phyloP scores from a whole-genome alignment of 192 early-diverging fungal species.

The Globomyces pollinis-pini region DNA sequence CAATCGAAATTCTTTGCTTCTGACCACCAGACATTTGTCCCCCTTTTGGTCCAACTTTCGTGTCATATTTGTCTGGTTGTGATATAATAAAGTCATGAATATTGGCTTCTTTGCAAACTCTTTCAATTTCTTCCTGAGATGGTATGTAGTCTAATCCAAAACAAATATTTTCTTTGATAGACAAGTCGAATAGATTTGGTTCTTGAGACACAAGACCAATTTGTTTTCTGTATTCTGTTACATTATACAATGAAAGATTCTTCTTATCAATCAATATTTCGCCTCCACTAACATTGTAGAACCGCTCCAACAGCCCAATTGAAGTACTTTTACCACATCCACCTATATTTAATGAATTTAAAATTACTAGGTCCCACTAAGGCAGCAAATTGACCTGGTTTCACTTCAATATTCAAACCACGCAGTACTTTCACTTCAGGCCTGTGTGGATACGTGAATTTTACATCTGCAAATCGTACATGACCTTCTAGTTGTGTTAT shows the following conservation, averaged over 20 bases:
- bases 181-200: conserved; percentile 67
- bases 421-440: conserved; percentile 73
- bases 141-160: conserved; percentile 22
- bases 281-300: conserved; percentile 45
- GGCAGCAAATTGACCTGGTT: conserved; percentile 68
- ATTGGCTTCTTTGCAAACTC: conserved; percentile 51
- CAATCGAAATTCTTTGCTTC: conserved; percentile 86
- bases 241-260: conserved; percentile 55
- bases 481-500: conserved; percentile 20
- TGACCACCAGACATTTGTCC: conserved; percentile 72
- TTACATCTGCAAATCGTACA: conserved; percentile 40
- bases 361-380: conserved; percentile 67
- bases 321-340: conserved; percentile 61
- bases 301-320: conserved; percentile 48
- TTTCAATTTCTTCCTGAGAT: conserved; percentile 20
- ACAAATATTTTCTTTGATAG: conserved; percentile 50
- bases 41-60: conserved; percentile 40
- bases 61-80: conserved; percentile 39
- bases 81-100: conserved; percentile 74
- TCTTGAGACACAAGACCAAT: conserved; percentile 83
- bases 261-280: conserved; percentile 26
- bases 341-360: conserved; percentile 78
- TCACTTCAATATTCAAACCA: conserved; percentile 52
- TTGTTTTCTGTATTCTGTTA: conserved; percentile 53
- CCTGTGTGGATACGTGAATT: conserved; percentile 55